Percentiles rank a stretch among this genome's conserved stretches.
These are phyloP conservation scores for Pythium aquatile DNA, from an alignment of 352 stramenopile species.

Conservation along the genomic window DNA sequence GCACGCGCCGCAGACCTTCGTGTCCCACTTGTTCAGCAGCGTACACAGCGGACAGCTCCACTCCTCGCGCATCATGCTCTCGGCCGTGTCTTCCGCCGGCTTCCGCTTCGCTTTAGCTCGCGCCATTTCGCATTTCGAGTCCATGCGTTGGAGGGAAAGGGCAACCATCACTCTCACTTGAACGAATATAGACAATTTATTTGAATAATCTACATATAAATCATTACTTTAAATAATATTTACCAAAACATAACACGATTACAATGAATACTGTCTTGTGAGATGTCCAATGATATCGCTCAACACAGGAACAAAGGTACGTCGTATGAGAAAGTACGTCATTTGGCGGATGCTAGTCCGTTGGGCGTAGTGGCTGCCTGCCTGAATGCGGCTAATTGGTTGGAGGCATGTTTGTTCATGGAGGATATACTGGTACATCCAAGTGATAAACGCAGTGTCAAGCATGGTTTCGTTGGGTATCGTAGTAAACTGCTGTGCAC, in stretches of 20 bases:
- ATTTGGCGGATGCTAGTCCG: too few relatives aligned
- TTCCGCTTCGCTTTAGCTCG: not conserved
- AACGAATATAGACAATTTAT: not conserved
- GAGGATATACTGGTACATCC: not conserved
- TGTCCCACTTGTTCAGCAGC: slow-evolving; percentile 51
- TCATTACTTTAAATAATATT: slow-evolving; percentile 10
- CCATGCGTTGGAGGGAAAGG: slow-evolving; percentile 13
- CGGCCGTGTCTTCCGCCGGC: not conserved
- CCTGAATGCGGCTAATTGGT: too few relatives aligned
- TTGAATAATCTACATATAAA: not conserved
- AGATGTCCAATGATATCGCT: too few relatives aligned
- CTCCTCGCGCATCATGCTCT: slow-evolving; percentile 23
- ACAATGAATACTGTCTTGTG: too few relatives aligned
- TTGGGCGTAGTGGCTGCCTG: too few relatives aligned
- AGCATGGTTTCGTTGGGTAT: not conserved
- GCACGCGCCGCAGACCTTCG: slow-evolving; percentile 51
- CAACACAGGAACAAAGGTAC: too few relatives aligned
- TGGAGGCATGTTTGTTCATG: too few relatives aligned
- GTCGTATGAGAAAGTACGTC: too few relatives aligned
- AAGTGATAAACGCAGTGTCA: slow-evolving; percentile 2
- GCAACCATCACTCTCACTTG: slow-evolving; percentile 19
- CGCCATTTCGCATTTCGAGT: slow-evolving; percentile 13
- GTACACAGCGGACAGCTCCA: slow-evolving; percentile 76
- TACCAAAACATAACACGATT: not conserved
- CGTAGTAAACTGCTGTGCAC: not conserved